Evolutionary conservation across 169 alveolate species (phyloP).

Genomic region (Plasmodium reichenowi): DNA sequence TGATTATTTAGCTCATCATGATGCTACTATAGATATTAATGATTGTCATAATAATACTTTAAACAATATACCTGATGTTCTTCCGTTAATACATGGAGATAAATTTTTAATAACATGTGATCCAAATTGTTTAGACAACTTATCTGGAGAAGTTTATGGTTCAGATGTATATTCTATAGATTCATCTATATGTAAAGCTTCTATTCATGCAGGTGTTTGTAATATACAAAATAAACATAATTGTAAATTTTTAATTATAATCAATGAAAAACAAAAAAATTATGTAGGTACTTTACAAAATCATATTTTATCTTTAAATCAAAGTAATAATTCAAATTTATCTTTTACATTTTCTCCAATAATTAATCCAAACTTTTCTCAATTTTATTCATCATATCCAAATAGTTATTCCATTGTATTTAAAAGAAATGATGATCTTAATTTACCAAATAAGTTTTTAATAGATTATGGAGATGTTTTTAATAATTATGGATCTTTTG

Average conservation of each 20-base stretch:
- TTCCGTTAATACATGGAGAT: conserved; percentile 70
- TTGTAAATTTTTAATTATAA: conserved; percentile 34
- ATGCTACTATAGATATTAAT: conserved; percentile 64
- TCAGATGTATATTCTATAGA: conserved; percentile 55
- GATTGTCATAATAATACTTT: conserved; percentile 61
- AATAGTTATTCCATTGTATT: conserved; percentile 67
- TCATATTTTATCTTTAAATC: conserved; percentile 31
- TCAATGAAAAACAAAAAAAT: conserved; percentile 1
- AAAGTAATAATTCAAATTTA: conserved; percentile 6
- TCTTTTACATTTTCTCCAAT: conserved; percentile 29
- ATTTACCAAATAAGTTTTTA: conserved; percentile 33
- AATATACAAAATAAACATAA: neutral
- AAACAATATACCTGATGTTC: conserved; percentile 55
- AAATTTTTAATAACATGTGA: conserved; percentile 77
- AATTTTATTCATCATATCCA: conserved; percentile 6
- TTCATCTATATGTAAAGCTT: conserved; percentile 39
- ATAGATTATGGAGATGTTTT: conserved; percentile 51
- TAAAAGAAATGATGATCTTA: conserved; percentile 22
- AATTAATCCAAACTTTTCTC: neutral
- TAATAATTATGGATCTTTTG: conserved; percentile 22
- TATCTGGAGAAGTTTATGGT: conserved; percentile 32
- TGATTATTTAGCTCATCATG: conserved; percentile 30
- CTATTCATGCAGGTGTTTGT: conserved; percentile 71
- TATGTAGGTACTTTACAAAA: conserved; percentile 55
- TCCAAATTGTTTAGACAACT: conserved; percentile 42